Percentiles rank a stretch among this genome's conserved stretches.
phyloP scores from a whole-genome alignment of 2,329 filamentous ascomycete species.

The Fusarium siculi region DNA sequence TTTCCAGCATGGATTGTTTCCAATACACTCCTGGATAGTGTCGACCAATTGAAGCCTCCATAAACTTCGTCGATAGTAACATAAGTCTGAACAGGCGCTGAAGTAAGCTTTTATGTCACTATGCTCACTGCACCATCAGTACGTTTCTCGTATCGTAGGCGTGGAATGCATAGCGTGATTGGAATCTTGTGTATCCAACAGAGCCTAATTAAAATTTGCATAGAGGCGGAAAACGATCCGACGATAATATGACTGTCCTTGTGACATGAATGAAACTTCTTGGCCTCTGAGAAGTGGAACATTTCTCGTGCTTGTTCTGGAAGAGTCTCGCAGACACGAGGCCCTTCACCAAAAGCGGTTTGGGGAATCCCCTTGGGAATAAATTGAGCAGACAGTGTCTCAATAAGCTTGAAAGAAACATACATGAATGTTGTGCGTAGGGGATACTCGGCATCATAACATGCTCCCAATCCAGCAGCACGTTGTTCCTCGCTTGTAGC shows the following conservation, averaged over 20 bases:
- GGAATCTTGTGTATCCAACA: neutral
- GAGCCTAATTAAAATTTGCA: neutral
- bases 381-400: neutral
- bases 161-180: neutral
- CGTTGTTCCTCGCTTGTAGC: neutral
- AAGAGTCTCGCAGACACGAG: neutral
- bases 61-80: neutral
- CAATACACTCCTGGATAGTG: neutral
- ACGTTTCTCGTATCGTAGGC: neutral
- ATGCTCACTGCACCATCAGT: neutral
- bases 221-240: neutral
- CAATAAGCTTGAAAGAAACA: neutral
- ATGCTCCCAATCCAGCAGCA: neutral
- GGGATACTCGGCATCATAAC: neutral
- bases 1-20: neutral
- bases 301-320: neutral
- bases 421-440: neutral
- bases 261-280: neutral
- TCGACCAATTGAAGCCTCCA: neutral
- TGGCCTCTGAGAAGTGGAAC: neutral
- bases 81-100: neutral
- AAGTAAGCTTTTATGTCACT: neutral
- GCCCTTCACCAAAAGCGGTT: neutral
- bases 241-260: neutral
- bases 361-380: neutral